Base-by-base conservation (phyloP, 495 filamentous ascomycete species). In the Aspergillus incahuasiensis region DNA sequence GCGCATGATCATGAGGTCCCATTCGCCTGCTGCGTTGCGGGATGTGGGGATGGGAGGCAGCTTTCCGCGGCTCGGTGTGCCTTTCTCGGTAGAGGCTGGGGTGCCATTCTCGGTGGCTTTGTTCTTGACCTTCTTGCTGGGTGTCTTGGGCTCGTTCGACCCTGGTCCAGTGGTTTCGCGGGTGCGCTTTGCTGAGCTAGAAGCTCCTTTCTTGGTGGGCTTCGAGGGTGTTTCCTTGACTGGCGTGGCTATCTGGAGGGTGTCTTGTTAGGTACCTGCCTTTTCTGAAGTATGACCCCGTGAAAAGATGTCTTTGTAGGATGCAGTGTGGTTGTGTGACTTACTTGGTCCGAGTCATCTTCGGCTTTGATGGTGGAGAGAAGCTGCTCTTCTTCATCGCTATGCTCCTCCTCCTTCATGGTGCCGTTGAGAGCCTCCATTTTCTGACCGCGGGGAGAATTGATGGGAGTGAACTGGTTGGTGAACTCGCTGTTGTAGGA, bases 1-100 rank as follows among this genome's bases (percentile, higher is more conserved):
- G 15, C 51, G 53, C 6, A 70, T 38, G 22, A 70, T 62, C 54
- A 62, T 53, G 6, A 28, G 48, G 32, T 62, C 63, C 6, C 39
- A 16, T 7, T 11, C 9, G 0, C 56, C 38, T 12, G 59, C 63
- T 5, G 25, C 32, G 9, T 57, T 60, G 28, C 53, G 28, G 3
- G 48, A 46, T 24, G 63, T 59, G 0, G 63, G 63, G 58, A 65
- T 63, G 0, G 60, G 39, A 8, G 34, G 28, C 47, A 28, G 48
- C 19, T 12, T 52, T 38, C 46, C 56, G 49, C 21, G 43, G 43
- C 25, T 15, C 53, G 34, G 32, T 3, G 8, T 52, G 38, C 30
- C 30, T 21, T 19, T 8, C 25, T 16, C 19, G 43, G n/a, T n/a
- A n/a, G n/a, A 18, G 5, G 21, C 7, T 5, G 6, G 3, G 15